These are phyloP conservation scores for Trametes versicolor DNA, from an alignment of 1,284 basidiomycete species.

Conservation along the genomic window DNA sequence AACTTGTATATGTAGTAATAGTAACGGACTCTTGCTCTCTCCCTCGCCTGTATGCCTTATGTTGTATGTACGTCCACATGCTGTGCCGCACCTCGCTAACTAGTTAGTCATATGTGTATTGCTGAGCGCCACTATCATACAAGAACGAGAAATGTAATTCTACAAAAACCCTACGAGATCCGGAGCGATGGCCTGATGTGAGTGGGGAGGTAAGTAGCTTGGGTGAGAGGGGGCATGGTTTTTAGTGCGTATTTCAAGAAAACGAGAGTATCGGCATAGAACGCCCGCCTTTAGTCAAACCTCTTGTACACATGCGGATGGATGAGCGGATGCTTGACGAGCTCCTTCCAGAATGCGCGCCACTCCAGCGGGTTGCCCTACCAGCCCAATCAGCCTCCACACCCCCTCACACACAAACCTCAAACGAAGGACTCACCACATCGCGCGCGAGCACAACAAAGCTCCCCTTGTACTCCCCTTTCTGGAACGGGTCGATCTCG, in stretches of 20 bases:
- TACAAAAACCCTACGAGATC: neutral
- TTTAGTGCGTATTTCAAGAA: neutral
- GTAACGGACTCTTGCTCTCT: neutral
- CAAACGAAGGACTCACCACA: conserved; percentile 8
- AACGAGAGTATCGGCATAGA: neutral
- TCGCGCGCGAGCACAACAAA: conserved; percentile 71
- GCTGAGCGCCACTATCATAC: conserved; percentile 15
- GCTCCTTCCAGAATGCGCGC: conserved; percentile 74
- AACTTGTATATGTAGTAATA: neutral
- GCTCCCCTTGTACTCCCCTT: conserved; percentile 57
- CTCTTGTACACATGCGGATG: conserved; percentile 66
- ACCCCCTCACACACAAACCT: conserved; percentile 44
- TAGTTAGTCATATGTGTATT: conserved; percentile 8
- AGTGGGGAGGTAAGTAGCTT: neutral
- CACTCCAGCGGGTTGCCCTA: conserved; percentile 82
- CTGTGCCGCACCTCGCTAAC: no score
- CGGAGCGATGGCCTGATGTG: neutral
- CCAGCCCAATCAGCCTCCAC: conserved; percentile 44
- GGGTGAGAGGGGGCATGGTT: neutral
- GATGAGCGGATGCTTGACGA: conserved; percentile 60
- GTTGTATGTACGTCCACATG: neutral
- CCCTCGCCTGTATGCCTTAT: conserved; percentile 3
- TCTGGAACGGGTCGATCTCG: conserved; percentile 65
- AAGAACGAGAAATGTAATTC: conserved; percentile 12
- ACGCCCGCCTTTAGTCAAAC: neutral